Evolutionary conservation across 257 asterid species (phyloP), one percentile per base, ranked within the genome.

Genomic region (Salvia miltiorrhiza): DNA sequence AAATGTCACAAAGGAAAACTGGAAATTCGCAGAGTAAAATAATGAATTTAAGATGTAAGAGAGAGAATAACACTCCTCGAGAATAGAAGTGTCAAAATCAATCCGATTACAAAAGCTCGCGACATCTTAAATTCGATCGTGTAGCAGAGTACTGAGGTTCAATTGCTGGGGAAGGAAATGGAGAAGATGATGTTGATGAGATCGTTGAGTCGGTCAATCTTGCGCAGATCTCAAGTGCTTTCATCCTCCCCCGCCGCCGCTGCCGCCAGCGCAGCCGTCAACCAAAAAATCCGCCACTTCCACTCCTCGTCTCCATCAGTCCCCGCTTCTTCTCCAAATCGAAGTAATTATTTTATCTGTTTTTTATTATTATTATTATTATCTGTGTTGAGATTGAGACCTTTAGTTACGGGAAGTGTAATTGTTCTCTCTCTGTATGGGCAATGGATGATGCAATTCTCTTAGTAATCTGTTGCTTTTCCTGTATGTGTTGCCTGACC

Each of bases 141-240:
- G 21, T 44, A 64, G 77, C 63, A 33, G 72, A 44, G 71, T 43
- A 30, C 17, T 20, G 63, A 57, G 43, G 66, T 33, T 20, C 39
- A 39, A n/a, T 66, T 56, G 11, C 19, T 41, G 11, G 21, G 49
- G 28, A 39, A 33, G 45, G 55, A 26, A 65, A 85, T 85, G 95
- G 85, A 63, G 79, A 93, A 84, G 74, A 57, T 78, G 80, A 55
- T 85, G 85, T 62, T 82, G 75, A 61, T 82, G 73, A 85, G 98
- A 81, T 90, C 96, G 74, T 21, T 90, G 63, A 80, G 78, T 81
- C 92, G 96, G 47, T 84, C 94, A 49, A 41, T 88, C 45, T 43
- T 55, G 77, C 90, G 94, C 66, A 74, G 95, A 83, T 88, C 94
- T 75, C 79, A 76, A 10, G 72, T 14, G 45, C 63, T 83, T 61